Evolutionary conservation across 1,139 yeast genomes (phyloP).

Genomic region (Suhomyces anneliseae): DNA sequence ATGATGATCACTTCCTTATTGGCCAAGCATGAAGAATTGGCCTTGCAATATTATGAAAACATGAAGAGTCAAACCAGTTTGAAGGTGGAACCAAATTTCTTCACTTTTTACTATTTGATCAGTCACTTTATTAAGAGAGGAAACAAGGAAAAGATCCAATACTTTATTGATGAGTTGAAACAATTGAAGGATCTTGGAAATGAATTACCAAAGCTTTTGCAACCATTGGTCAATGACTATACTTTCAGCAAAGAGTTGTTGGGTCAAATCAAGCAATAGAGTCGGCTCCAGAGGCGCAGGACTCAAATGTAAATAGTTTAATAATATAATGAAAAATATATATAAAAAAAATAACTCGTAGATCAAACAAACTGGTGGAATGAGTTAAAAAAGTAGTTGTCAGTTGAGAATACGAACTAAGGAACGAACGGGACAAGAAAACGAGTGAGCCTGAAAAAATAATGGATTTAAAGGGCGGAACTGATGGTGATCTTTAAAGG

Average conservation of each 20-base stretch:
- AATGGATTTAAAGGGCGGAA: no score
- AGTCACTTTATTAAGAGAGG: constrained; percentile 39
- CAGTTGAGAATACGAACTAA: no score
- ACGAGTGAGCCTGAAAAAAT: no score
- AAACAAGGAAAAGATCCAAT: constrained; percentile 34
- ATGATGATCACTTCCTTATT: constrained; percentile 55
- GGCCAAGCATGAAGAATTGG: constrained; percentile 36
- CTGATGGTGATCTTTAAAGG: no score
- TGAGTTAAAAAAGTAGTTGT: no score
- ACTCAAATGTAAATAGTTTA: no score
- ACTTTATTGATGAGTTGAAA: constrained; percentile 37
- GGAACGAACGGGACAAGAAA: no score
- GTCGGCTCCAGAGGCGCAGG: no score
- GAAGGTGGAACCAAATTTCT: constrained; percentile 49
- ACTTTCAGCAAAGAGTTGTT: constrained; percentile 11
- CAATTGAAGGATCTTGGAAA: constrained; percentile 38
- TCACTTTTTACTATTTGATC: constrained; percentile 57
- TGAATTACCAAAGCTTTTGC: constrained; percentile 34
- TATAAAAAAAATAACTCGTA: neutral
- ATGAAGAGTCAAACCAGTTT: constrained; percentile 25
- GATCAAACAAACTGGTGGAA: no score
- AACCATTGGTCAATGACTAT: constrained; percentile 19
- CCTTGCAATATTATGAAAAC: constrained; percentile 39
- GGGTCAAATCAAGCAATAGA: constrained; percentile 4
- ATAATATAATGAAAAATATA: no score